Conservation (phyloP, 495 filamentous ascomycete species). For the Parachaetomium inaequale region DNA sequence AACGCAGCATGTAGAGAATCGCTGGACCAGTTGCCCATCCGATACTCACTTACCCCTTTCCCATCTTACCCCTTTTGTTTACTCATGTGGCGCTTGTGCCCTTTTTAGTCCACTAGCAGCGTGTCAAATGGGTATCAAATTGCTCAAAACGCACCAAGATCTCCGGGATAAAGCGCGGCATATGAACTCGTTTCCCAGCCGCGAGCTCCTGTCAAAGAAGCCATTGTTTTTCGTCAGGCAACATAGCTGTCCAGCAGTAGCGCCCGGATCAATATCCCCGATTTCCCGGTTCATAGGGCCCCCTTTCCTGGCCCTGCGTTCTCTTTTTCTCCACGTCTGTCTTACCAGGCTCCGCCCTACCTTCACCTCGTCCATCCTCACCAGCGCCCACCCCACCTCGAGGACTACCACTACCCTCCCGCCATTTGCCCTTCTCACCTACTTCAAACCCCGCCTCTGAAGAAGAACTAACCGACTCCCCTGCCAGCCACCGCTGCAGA, state of each 20-base stretch:
- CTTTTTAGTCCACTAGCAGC: neutral
- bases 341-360: neutral
- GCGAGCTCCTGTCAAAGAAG: too few relatives aligned
- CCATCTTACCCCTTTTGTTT: neutral
- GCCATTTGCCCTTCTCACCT: neutral
- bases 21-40: too few relatives aligned
- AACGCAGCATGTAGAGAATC: too few relatives aligned
- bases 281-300: neutral
- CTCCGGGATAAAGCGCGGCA: too few relatives aligned
- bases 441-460: neutral
- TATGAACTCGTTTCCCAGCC: too few relatives aligned
- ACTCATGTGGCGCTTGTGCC: neutral
- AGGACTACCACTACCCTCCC: neutral
- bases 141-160: neutral
- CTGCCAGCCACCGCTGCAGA: constrained; percentile 32
- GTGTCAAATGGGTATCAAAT: neutral
- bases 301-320: neutral
- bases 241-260: neutral
- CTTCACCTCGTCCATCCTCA: too few relatives aligned
- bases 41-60: too few relatives aligned
- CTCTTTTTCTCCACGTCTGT: neutral
- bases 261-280: neutral
- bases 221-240: too few relatives aligned
- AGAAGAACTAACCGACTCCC: neutral
- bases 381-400: neutral